Conservation (phyloP, 2,329 filamentous ascomycete species). For the Didymella lethalis region DNA sequence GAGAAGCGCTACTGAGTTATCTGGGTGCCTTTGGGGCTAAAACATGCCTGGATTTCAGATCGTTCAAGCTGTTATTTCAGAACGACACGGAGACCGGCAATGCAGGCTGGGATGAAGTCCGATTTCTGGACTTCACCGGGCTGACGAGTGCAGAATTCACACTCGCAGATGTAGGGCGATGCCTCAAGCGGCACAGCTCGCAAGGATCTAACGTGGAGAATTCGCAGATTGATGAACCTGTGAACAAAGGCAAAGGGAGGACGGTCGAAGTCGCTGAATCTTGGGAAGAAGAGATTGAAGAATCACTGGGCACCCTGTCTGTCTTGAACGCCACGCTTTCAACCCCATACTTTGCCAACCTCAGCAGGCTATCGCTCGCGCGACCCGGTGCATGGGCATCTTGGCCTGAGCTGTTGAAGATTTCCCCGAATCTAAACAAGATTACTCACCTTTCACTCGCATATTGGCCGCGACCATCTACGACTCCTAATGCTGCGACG, state of each 20-base stretch:
- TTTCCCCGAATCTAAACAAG: constrained; percentile 62
- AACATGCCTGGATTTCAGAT: constrained; percentile 52
- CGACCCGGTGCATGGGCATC: constrained; percentile 58
- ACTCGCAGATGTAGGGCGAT: constrained; percentile 59
- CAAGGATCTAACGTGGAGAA: constrained; percentile 24
- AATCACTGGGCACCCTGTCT: not conserved
- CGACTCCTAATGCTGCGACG: constrained; percentile 62
- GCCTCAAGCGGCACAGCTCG: constrained; percentile 42
- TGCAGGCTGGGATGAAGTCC: constrained; percentile 55
- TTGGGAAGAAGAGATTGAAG: constrained; percentile 55
- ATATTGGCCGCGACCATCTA: constrained; percentile 66
- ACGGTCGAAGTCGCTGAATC: constrained; percentile 52
- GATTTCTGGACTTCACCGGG: constrained; percentile 61
- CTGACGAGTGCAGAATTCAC: constrained; percentile 59
- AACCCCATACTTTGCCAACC: constrained; percentile 56
- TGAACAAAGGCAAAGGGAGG: constrained; percentile 22
- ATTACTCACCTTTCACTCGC: constrained; percentile 69
- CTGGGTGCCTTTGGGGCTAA: constrained; percentile 59
- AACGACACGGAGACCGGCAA: constrained; percentile 42
- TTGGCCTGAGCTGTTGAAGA: constrained; percentile 63
- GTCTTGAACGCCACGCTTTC: constrained; percentile 30
- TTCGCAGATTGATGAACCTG: constrained; percentile 22
- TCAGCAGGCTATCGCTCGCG: constrained; percentile 67
- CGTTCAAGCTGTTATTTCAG: constrained; percentile 61
- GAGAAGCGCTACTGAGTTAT: constrained; percentile 64